A percentile compares a stretch with the other conserved stretches of the same genome.
phyloP scores from a whole-genome alignment of 345 rosid species.

The Acer saccharum region DNA sequence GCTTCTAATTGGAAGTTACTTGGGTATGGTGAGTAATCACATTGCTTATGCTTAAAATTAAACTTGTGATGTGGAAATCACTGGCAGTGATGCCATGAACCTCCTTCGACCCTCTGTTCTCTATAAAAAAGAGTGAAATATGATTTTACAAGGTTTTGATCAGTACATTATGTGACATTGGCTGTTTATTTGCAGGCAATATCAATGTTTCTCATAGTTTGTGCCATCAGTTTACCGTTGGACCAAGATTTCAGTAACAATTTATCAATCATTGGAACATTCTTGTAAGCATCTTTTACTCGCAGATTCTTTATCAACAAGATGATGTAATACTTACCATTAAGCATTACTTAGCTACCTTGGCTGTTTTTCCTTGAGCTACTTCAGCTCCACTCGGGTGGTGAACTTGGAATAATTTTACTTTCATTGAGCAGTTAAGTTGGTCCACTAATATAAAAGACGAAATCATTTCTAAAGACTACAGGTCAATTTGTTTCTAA shows the following conservation, averaged over 20 bases:
- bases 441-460: neutral
- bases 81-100: neutral
- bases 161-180: slow-evolving; percentile 1
- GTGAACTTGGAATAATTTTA: neutral
- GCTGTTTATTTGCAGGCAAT: slow-evolving; percentile 55
- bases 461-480: neutral
- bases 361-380: neutral
- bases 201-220: slow-evolving; percentile 62
- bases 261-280: slow-evolving; percentile 70
- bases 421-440: neutral
- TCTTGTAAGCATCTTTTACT: slow-evolving; percentile 49
- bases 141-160: neutral
- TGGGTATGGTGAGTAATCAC: slow-evolving; percentile 66
- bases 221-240: slow-evolving; percentile 55
- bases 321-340: neutral
- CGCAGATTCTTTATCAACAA: neutral
- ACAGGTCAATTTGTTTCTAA: neutral
- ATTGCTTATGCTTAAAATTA: slow-evolving; percentile 14
- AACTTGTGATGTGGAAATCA: neutral
- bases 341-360: neutral
- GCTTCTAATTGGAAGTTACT: slow-evolving; percentile 70
- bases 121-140: neutral
- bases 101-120: neutral
- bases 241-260: slow-evolving; percentile 65
- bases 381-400: neutral